phyloP scores from a whole-genome alignment of 768 basidiomycete genomes.

The Pholiota microspora region DNA sequence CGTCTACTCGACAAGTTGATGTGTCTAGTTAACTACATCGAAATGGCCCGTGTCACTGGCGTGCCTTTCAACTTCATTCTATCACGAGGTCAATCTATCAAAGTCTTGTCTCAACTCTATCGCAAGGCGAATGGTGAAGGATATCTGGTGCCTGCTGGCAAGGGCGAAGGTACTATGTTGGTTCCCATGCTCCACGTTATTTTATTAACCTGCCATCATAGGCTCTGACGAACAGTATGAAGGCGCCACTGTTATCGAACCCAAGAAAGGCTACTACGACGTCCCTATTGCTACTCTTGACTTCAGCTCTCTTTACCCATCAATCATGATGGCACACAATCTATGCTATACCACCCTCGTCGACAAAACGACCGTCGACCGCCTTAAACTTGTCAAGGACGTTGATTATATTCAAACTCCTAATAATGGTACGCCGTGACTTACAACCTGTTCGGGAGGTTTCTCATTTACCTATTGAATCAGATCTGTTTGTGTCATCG shows the following conservation, averaged over 20 bases:
- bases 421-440: constrained; percentile 70
- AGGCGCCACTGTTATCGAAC: constrained; percentile 98
- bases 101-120: constrained; percentile 94
- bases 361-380: constrained; percentile 74
- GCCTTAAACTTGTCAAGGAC: constrained; percentile 75
- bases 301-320: constrained; percentile 98
- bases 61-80: constrained; percentile 97
- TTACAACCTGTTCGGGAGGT: background rate
- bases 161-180: constrained; percentile 66
- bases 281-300: constrained; percentile 96
- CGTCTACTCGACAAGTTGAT: constrained; percentile 95
- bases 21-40: constrained; percentile 98
- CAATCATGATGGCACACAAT: constrained; percentile 99
- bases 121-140: constrained; percentile 90
- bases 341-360: constrained; percentile 97
- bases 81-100: constrained; percentile 95
- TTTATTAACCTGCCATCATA: constrained; percentile 24
- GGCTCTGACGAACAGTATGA: constrained; percentile 96
- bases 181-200: constrained; percentile 1
- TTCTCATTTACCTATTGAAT: background rate
- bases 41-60: constrained; percentile 99
- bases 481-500: constrained; percentile 84
- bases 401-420: constrained; percentile 94
- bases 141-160: constrained; percentile 84
- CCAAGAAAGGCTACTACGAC: constrained; percentile 94